Conservation (phyloP, 192 early-diverging fungal genomes). For the Rhizophlyctis rosea region DNA sequence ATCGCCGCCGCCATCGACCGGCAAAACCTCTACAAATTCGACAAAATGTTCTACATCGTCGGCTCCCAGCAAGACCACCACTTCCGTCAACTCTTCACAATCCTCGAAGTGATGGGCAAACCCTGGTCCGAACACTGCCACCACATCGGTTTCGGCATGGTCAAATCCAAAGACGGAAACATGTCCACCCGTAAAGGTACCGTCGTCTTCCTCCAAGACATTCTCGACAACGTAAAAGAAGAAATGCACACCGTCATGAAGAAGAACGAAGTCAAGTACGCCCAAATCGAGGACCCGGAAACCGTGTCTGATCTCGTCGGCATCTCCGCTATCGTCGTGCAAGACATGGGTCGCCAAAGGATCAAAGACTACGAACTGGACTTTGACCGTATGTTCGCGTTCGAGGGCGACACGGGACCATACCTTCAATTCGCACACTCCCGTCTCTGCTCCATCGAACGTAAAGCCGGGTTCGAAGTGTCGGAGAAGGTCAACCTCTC, state of each 20-base stretch:
- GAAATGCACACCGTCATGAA: constrained; percentile 90
- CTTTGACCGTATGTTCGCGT: constrained; percentile 87
- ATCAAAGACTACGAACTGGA: constrained; percentile 95
- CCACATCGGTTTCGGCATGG: constrained; percentile 94
- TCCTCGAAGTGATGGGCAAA: constrained; percentile 74
- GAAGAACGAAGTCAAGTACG: constrained; percentile 82
- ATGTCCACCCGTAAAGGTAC: constrained; percentile 97
- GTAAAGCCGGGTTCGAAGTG: constrained; percentile 30
- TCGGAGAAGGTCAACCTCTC: constrained; percentile 42
- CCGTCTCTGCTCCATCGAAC: constrained; percentile 93
- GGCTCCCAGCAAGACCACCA: constrained; percentile 88
- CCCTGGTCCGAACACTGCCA: constrained; percentile 79
- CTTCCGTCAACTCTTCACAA: constrained; percentile 93
- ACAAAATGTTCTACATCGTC: constrained; percentile 91
- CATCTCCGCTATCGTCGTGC: constrained; percentile 86
- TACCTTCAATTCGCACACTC: constrained; percentile 99
- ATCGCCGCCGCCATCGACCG: constrained; percentile 94
- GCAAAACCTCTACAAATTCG: constrained; percentile 82
- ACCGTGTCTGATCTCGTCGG: constrained; percentile 83
- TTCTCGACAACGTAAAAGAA: constrained; percentile 81
- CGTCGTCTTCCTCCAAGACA: constrained; percentile 93
- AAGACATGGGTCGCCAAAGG: constrained; percentile 87
- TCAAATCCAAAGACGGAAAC: constrained; percentile 69
- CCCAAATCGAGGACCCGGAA: constrained; percentile 78
- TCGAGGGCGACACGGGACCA: constrained; percentile 99